A percentile compares a stretch with the other conserved stretches of the same genome.
Evolutionary conservation across 805 yeast species (phyloP).

Genomic region (Pichia membranifaciens): DNA sequence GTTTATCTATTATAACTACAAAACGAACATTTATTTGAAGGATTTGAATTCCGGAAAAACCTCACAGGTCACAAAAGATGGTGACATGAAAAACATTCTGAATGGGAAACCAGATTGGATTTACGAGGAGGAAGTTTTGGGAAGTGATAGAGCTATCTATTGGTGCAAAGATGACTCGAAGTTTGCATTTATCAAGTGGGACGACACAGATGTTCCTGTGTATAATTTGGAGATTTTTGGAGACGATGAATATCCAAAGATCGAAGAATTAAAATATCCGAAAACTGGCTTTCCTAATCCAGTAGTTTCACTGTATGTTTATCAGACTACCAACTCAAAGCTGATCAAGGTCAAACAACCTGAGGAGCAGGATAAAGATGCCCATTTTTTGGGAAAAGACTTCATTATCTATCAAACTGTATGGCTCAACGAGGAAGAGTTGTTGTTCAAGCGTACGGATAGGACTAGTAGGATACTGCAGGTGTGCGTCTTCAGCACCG

Average conservation of each 20-base stretch:
- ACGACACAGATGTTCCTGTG: constrained; percentile 54
- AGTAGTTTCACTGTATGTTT: constrained; percentile 39
- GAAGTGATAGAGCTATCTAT: constrained; percentile 57
- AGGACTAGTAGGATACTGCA: constrained; percentile 53
- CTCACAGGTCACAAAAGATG: constrained; percentile 44
- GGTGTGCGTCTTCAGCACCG: constrained; percentile 39
- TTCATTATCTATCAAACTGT: constrained; percentile 54
- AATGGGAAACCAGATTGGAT: constrained; percentile 82
- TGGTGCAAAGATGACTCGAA: constrained; percentile 63
- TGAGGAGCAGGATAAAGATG: constrained; percentile 15
- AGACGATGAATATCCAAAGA: constrained; percentile 40
- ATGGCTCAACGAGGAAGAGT: constrained; percentile 48
- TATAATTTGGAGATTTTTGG: constrained; percentile 50
- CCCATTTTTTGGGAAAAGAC: constrained; percentile 33
- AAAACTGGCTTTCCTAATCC: constrained; percentile 69
- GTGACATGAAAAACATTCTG: constrained; percentile 39
- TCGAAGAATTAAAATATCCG: constrained; percentile 53
- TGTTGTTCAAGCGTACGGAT: constrained; percentile 57
- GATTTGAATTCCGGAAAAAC: constrained; percentile 26
- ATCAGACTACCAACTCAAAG: constrained; percentile 29
- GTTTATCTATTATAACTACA: constrained; percentile 48
- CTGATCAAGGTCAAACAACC: constrained; percentile 22
- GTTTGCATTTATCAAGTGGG: constrained; percentile 48
- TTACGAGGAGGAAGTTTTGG: constrained; percentile 73
- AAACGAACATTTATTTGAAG: constrained; percentile 50